These are phyloP conservation scores for Ceratobasidium sp. DNA, from an alignment of 1,284 basidiomycete species.

Conservation along the genomic window DNA sequence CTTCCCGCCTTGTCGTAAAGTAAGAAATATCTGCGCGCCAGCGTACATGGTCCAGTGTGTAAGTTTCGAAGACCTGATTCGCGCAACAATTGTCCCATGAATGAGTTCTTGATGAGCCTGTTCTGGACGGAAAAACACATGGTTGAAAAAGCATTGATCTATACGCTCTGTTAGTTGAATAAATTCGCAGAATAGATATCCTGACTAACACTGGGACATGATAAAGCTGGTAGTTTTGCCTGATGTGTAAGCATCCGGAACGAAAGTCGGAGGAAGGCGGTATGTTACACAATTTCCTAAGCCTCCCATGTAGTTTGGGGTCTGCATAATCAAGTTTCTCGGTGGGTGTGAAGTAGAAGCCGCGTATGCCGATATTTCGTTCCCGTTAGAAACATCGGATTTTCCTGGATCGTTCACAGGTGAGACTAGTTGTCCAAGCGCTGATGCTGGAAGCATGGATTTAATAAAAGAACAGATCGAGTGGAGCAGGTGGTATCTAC, in stretches of 20 bases:
- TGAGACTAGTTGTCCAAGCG: no score
- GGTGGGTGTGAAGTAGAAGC: no score
- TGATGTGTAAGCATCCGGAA: not conserved
- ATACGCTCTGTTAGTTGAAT: not conserved
- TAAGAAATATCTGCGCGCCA: not conserved
- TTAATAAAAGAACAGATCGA: no score
- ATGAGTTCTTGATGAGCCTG: not conserved
- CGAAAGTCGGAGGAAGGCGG: not conserved
- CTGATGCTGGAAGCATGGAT: no score
- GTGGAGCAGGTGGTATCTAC: no score
- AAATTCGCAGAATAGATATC: no score
- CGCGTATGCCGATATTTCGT: no score
- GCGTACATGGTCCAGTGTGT: conserved; percentile 13
- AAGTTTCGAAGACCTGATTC: not conserved
- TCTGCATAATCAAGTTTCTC: no score
- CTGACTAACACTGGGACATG: not conserved
- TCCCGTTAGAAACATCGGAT: no score
- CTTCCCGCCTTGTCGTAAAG: not conserved
- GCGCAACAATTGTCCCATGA: not conserved
- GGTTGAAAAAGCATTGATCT: not conserved
- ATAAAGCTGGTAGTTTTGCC: not conserved
- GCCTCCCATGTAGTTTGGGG: no score
- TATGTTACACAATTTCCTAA: no score
- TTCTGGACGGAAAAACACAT: not conserved
- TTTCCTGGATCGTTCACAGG: no score